Evolutionary conservation across 495 filamentous ascomycete genomes (phyloP).

Genomic region (Penicillium goetzii): DNA sequence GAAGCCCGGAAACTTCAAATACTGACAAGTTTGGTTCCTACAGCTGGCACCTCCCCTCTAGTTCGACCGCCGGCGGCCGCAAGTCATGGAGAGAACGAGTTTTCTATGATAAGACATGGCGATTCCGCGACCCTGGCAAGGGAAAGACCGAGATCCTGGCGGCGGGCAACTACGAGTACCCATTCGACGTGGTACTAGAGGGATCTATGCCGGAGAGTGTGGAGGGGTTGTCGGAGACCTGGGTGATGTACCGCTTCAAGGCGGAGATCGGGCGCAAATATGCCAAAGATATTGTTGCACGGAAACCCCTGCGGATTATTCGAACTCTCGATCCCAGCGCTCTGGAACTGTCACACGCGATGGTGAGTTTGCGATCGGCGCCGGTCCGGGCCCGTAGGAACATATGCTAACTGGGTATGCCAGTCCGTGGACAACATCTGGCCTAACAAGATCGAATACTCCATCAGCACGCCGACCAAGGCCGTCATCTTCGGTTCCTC

Average conservation of each 20-base stretch:
- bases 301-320: slow-evolving; percentile 83
- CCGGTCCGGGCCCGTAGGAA: slow-evolving; percentile 1
- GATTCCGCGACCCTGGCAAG: slow-evolving; percentile 53
- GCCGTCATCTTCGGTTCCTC: slow-evolving; percentile 88
- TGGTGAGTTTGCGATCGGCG: slow-evolving; percentile 54
- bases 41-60: slow-evolving; percentile 55
- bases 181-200: slow-evolving; percentile 78
- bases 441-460: slow-evolving; percentile 93
- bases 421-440: slow-evolving; percentile 89
- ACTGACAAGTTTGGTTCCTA: slow-evolving; percentile 19
- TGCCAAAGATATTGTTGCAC: slow-evolving; percentile 74
- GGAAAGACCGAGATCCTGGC: slow-evolving; percentile 63
- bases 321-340: slow-evolving; percentile 80
- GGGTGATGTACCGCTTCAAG: slow-evolving; percentile 85
- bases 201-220: slow-evolving; percentile 83
- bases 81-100: slow-evolving; percentile 57
- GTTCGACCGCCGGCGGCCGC: slow-evolving; percentile 45
- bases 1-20: background rate
- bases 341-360: slow-evolving; percentile 81
- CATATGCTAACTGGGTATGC: slow-evolving; percentile 17
- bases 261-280: slow-evolving; percentile 84
- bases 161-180: slow-evolving; percentile 87
- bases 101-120: slow-evolving; percentile 60
- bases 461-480: slow-evolving; percentile 84
- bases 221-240: slow-evolving; percentile 79